Percentiles rank a stretch among this genome's conserved stretches.
Evolutionary conservation across 495 filamentous ascomycete species (phyloP).

Genomic region (Penicillium cataractarum): DNA sequence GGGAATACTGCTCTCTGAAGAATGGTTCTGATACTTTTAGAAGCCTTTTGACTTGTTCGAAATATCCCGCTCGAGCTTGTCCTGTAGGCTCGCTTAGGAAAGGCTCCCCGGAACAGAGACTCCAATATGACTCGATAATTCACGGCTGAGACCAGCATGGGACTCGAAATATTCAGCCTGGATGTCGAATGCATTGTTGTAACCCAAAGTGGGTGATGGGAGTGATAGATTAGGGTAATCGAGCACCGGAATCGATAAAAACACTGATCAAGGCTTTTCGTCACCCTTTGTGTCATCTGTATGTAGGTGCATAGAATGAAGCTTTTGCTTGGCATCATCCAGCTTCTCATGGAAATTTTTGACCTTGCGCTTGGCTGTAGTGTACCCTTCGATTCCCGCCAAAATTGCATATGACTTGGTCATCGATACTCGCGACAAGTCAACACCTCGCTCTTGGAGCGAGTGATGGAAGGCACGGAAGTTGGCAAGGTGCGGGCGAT

Average conservation of each 20-base stretch:
- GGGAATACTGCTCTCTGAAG: too few species aligned
- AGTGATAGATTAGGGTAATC: too few species aligned
- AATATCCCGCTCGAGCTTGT: background rate
- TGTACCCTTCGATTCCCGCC: slow-evolving; percentile 80
- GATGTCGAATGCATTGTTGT: background rate
- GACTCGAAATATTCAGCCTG: background rate
- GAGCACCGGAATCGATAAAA: too few species aligned
- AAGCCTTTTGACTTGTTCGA: background rate
- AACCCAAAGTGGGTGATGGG: background rate
- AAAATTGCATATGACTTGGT: slow-evolving; percentile 81
- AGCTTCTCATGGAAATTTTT: slow-evolving; percentile 49
- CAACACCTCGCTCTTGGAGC: slow-evolving; percentile 72
- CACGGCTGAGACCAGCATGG: background rate
- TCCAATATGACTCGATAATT: too few species aligned
- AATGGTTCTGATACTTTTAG: too few species aligned
- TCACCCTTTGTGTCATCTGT: background rate
- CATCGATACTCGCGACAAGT: slow-evolving; percentile 77
- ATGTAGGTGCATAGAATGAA: slow-evolving; percentile 4
- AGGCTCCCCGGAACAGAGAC: too few species aligned
- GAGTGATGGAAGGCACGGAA: slow-evolving; percentile 78
- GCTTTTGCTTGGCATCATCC: slow-evolving; percentile 26
- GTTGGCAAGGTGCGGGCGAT: slow-evolving; percentile 77
- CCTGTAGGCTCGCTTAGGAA: too few species aligned
- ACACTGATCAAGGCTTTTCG: background rate
- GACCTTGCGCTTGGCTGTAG: slow-evolving; percentile 61